A percentile compares a stretch with the other conserved stretches of the same genome.
Conservation (phyloP, 2,329 filamentous ascomycete genomes). For the Aspergillus fumigatus region DNA sequence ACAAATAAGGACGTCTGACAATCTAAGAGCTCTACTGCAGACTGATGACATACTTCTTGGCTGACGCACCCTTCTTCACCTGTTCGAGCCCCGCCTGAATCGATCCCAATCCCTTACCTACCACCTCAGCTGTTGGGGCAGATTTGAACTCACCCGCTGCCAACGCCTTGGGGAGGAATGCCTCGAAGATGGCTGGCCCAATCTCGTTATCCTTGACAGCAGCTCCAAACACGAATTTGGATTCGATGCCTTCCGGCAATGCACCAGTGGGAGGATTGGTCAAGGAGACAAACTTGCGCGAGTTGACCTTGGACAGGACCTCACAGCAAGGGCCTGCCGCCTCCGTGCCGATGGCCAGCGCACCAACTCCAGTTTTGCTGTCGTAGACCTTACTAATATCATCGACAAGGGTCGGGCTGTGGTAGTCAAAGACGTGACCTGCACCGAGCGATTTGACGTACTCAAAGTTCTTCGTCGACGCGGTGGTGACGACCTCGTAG, state of each 20-base stretch:
- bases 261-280: neutral
- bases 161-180: neutral
- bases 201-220: neutral
- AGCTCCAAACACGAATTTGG: neutral
- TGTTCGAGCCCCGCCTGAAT: neutral
- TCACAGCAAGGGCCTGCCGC: neutral
- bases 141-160: neutral
- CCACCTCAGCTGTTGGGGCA: neutral
- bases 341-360: neutral
- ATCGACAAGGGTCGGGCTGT: conserved; percentile 9
- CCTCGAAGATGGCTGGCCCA: neutral
- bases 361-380: conserved; percentile 13
- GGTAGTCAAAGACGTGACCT: conserved; percentile 43
- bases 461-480: conserved; percentile 39
- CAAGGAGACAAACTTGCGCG: neutral
- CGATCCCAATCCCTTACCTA: neutral
- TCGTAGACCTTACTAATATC: conserved; percentile 10
- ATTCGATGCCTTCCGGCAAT: neutral
- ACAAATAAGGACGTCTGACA: no score
- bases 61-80: neutral
- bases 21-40: neutral
- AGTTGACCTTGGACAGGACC: neutral
- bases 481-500: conserved; percentile 37
- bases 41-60: neutral
- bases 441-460: conserved; percentile 43